A percentile compares a stretch with the other conserved stretches of the same genome.
These are phyloP conservation scores for Xylariales sp. DNA, from an alignment of 2,329 filamentous ascomycete genomes.

Conservation along the genomic window DNA sequence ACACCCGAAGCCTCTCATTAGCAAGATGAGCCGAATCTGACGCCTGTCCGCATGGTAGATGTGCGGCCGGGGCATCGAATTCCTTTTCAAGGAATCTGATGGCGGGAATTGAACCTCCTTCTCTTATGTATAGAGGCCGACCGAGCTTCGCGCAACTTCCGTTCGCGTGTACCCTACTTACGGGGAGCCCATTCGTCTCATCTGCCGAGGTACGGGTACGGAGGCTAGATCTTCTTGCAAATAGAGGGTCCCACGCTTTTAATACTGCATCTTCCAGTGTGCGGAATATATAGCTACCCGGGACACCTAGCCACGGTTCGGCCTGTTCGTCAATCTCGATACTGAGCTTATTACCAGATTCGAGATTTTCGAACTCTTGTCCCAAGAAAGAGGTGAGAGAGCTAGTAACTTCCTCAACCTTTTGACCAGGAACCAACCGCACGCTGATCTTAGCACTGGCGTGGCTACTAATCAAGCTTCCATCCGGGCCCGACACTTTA, in stretches of 20 bases:
- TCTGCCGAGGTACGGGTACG: slow-evolving; percentile 29
- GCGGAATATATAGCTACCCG: slow-evolving; percentile 88
- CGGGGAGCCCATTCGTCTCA: slow-evolving; percentile 39
- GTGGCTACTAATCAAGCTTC: slow-evolving; percentile 89
- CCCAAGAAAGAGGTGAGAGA: slow-evolving; percentile 75
- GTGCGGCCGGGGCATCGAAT: slow-evolving; percentile 88
- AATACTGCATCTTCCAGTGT: slow-evolving; percentile 88
- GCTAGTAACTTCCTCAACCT: slow-evolving; percentile 79
- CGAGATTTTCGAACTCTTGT: slow-evolving; percentile 77
- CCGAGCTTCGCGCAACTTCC: slow-evolving; percentile 52
- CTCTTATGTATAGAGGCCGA: slow-evolving; percentile 90
- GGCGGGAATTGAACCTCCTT: slow-evolving; percentile 93
- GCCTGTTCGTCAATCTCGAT: slow-evolving; percentile 92
- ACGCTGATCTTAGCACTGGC: slow-evolving; percentile 91
- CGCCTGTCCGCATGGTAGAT: slow-evolving; percentile 93
- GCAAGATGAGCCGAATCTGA: slow-evolving; percentile 94
- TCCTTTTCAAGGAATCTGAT: slow-evolving; percentile 96
- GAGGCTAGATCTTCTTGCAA: slow-evolving; percentile 39
- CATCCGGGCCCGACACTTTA: slow-evolving; percentile 90
- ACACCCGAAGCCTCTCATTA: slow-evolving; percentile 89
- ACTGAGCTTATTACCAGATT: slow-evolving; percentile 82
- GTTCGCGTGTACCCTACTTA: slow-evolving; percentile 9
- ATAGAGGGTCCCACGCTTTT: slow-evolving; percentile 79
- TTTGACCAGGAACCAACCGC: slow-evolving; percentile 92
- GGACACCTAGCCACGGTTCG: slow-evolving; percentile 95